Conservation (phyloP, 768 basidiomycete genomes). For the Coprinellus aureogranulatus region DNA sequence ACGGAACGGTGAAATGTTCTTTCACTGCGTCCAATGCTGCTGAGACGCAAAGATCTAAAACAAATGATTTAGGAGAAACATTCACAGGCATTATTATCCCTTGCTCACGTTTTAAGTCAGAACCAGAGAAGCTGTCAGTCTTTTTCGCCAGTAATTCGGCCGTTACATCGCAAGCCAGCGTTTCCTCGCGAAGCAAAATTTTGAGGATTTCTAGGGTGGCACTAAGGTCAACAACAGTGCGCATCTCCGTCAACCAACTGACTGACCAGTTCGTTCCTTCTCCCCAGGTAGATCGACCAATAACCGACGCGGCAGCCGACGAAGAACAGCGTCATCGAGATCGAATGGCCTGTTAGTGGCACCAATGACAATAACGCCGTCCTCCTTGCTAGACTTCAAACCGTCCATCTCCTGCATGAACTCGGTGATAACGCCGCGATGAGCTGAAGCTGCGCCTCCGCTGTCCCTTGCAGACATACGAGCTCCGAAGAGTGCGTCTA, state of each 20-base stretch:
- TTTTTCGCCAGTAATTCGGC: slow-evolving; percentile 58
- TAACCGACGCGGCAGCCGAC: slow-evolving; percentile 81
- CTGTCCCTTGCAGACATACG: slow-evolving; percentile 74
- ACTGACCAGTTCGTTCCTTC: slow-evolving; percentile 78
- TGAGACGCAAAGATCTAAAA: slow-evolving; percentile 83
- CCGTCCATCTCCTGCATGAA: slow-evolving; percentile 99
- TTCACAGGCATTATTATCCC: background rate
- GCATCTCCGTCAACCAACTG: background rate
- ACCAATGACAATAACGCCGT: slow-evolving; percentile 86
- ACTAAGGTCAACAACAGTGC: background rate
- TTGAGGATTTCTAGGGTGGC: slow-evolving; percentile 89
- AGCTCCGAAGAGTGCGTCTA: slow-evolving; percentile 89
- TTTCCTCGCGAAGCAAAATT: slow-evolving; percentile 83
- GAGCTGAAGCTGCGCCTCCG: slow-evolving; percentile 76
- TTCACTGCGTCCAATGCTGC: slow-evolving; percentile 92
- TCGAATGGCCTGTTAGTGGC: slow-evolving; percentile 93
- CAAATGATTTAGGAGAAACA: slow-evolving; percentile 8
- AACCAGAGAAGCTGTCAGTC: slow-evolving; percentile 88
- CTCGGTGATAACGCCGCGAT: slow-evolving; percentile 85
- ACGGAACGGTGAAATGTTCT: slow-evolving; percentile 77
- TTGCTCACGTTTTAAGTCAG: slow-evolving; percentile 86
- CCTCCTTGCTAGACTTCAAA: slow-evolving; percentile 72
- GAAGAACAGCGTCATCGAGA: slow-evolving; percentile 86
- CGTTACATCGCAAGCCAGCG: slow-evolving; percentile 62
- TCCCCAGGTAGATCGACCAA: slow-evolving; percentile 87